Base-by-base conservation (phyloP, 345 rosid species). In the Ricinus communis region DNA sequence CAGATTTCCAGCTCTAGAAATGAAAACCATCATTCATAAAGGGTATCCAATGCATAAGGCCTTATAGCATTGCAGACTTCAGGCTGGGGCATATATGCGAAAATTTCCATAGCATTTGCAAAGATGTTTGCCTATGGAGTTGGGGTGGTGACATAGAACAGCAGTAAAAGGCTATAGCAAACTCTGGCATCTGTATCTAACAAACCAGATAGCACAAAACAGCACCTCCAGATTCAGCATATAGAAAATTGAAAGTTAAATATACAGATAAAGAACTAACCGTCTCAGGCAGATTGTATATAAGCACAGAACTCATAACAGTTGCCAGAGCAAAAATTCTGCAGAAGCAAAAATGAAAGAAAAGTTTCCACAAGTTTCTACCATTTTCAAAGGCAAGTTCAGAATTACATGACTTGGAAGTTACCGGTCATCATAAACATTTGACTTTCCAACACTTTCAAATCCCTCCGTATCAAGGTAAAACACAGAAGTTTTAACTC, bases 251-350 rank as follows among this genome's bases (percentile, higher is more conserved):
- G 24, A 63, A 75, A 62, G 50, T 33, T 61, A 57, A 57, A 47
- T 43, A 38, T 33, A 66, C 5, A 75, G 67, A 76, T n/a, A n/a
- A 74, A 72, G 57, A 75, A 84, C 97, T 83, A 79, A 95, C 98
- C 75, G 93, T 93, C 84, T 95, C 98, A 69, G 99, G 97, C 80
- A 93, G 88, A 79, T 93, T 95, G 79, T 93, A 95, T 52, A 93
- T 81, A 69, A 95, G 97, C 71, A 93, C 99, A 73, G 99, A 95
- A 76, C 99, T 95, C 91, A 95, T 68, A 74, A 95, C 93, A 38
- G 99, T 90, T 65, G 99, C 99, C 82, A 95, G 78, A 74, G 98
- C 99, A 81, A 95, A 95, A 72, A 95, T 95, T 86, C 99, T 95
- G 87, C 77, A 86, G 65, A 64, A 66, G 69, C 36, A 77, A 31